phyloP scores from a whole-genome alignment of 352 stramenopile genomes.

The Phytophthora megakarya region DNA sequence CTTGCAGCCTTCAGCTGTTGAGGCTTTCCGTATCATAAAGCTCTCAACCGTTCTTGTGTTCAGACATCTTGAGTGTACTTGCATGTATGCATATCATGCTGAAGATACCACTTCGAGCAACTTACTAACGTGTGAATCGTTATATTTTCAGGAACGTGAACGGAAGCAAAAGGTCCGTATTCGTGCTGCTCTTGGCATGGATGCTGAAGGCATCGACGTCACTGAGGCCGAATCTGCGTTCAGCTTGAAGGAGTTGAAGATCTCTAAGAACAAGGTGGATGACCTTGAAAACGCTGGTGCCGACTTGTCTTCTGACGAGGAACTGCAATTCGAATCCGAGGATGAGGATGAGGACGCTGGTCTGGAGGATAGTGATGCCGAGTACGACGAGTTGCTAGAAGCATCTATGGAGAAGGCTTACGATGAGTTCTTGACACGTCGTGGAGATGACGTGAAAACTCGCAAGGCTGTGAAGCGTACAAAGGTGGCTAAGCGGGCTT shows the following conservation, averaged over 20 bases:
- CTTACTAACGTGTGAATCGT: slow-evolving; percentile 16
- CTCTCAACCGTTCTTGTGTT: slow-evolving; percentile 91
- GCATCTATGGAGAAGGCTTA: slow-evolving; percentile 88
- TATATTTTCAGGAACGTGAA: slow-evolving; percentile 71
- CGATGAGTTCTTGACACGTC: slow-evolving; percentile 77
- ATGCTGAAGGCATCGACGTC: slow-evolving; percentile 81
- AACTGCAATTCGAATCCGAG: slow-evolving; percentile 44
- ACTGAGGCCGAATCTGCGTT: slow-evolving; percentile 83
- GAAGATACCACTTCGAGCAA: neutral
- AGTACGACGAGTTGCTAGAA: slow-evolving; percentile 82
- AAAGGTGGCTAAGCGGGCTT: slow-evolving; percentile 83
- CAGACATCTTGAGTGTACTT: slow-evolving; percentile 59
- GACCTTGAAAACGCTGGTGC: slow-evolving; percentile 71
- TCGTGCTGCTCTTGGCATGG: slow-evolving; percentile 82
- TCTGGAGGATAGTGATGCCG: slow-evolving; percentile 64
- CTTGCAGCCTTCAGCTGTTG: slow-evolving; percentile 93
- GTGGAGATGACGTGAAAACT: slow-evolving; percentile 81
- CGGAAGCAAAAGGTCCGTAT: slow-evolving; percentile 86
- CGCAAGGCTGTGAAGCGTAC: slow-evolving; percentile 86
- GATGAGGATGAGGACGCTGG: slow-evolving; percentile 42
- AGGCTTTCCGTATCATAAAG: slow-evolving; percentile 67
- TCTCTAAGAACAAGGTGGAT: slow-evolving; percentile 82
- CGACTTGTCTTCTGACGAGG: slow-evolving; percentile 44
- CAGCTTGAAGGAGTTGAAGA: slow-evolving; percentile 75
- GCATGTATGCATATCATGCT: slow-evolving; percentile 19